These are phyloP conservation scores for Lolium rigidum DNA, from an alignment of 176 grass and related monocot genomes.

Conservation along the genomic window DNA sequence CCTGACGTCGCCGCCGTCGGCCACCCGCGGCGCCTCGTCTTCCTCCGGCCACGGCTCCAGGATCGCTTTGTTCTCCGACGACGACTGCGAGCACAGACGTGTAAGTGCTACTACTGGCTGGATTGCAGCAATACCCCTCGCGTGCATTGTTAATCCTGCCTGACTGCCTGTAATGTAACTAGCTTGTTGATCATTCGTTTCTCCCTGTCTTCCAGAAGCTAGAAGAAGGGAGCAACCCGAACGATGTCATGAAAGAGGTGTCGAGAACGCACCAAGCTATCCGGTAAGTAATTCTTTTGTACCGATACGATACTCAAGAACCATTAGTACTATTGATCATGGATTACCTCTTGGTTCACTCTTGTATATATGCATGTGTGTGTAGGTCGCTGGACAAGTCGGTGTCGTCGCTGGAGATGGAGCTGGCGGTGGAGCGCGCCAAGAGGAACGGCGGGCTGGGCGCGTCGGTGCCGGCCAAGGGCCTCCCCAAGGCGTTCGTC, in stretches of 20 bases:
- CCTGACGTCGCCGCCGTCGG: constrained; percentile 19
- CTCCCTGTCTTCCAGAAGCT: constrained; percentile 46
- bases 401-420: constrained; percentile 70
- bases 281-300: constrained; percentile 36
- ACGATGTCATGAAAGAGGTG: constrained; percentile 68
- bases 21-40: neutral
- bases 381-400: constrained; percentile 66
- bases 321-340: neutral
- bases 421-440: constrained; percentile 57
- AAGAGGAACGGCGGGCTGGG: constrained; percentile 50
- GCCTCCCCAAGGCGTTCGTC: constrained; percentile 58
- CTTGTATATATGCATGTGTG: too few species aligned
- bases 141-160: too few species aligned
- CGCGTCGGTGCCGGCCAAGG: constrained; percentile 11
- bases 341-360: neutral
- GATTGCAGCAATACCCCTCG: too few species aligned
- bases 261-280: constrained; percentile 65
- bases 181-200: neutral
- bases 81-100: constrained; percentile 63
- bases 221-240: constrained; percentile 50
- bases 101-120: too few species aligned
- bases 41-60: constrained; percentile 42
- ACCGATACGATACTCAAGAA: neutral
- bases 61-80: constrained; percentile 38
- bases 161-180: too few species aligned